Evolutionary conservation across 2,329 filamentous ascomycete genomes (phyloP), one percentile per base, ranked within the genome.

Genomic region (Colletotrichum sublineola): DNA sequence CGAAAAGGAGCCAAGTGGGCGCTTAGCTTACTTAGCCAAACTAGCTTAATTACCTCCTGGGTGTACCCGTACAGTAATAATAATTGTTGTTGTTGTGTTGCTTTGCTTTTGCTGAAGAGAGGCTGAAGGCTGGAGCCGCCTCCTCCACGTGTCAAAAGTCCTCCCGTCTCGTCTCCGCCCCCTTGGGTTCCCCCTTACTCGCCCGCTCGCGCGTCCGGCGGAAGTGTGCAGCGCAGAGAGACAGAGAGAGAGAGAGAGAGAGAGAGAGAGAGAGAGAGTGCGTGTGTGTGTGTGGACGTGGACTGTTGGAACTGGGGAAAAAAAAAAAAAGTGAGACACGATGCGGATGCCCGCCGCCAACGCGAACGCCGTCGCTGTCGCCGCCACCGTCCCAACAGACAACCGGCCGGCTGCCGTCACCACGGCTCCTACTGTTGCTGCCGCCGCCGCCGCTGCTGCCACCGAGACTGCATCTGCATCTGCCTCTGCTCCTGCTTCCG

Each of bases 311-410:
- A 56, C 56, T 44, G 67, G 31, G 5, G 9, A n/a, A 3, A n/a
- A 48, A 48, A 48, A 46, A 46, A 46, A n/a, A 72, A 60, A 55
- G 48, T 73, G 66, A 73, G 70, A 73, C 70, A 72, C 60, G 66
- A 73, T 73, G 70, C 70, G 70, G 66, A 70, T 73, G 70, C 60
- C 66, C 60, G 70, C 61, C 60, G 66, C 66, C 60, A 56, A 63
- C 67, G 42, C 36, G 40, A 63, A 63, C 61, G 53, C 56, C 36
- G 29, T 36, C 33, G 66, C 42, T 60, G 67, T 46, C 67, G 60
- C 46, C 57, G 55, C 50, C 57, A 52, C 65, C 36, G 56, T 60
- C 46, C 14, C 65, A 44, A 20, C 57, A 33, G 66, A 68, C 40
- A 48, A 44, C 38, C 60, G 66, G 42, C 52, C 66, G 58, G 50